A percentile compares a stretch with the other conserved stretches of the same genome.
These are phyloP conservation scores for Globisporangium spinosum DNA, from an alignment of 352 stramenopile species.

Conservation along the genomic window DNA sequence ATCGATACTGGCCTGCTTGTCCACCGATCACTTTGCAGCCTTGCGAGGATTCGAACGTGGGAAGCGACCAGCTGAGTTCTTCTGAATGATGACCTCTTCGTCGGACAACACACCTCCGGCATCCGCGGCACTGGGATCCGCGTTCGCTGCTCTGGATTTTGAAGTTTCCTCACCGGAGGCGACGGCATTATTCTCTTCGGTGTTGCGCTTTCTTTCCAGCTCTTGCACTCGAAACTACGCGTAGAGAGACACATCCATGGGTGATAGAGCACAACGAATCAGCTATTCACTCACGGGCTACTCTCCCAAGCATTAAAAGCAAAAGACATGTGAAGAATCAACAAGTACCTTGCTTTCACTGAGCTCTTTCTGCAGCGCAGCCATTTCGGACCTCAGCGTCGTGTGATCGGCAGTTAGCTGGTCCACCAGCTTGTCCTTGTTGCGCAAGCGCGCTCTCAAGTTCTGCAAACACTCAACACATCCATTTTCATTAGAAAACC, in stretches of 20 bases:
- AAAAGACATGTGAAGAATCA: background rate
- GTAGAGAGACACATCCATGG: background rate
- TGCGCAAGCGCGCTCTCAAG: slow-evolving; percentile 65
- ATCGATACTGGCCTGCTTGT: background rate
- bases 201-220: slow-evolving; percentile 22
- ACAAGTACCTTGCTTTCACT: slow-evolving; percentile 49
- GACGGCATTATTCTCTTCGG: background rate
- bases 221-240: slow-evolving; percentile 31
- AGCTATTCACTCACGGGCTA: background rate
- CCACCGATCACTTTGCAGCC: slow-evolving; percentile 8
- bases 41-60: slow-evolving; percentile 8
- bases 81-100: slow-evolving; percentile 5
- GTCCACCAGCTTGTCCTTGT: slow-evolving; percentile 83
- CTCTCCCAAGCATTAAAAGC: background rate
- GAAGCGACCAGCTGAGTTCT: slow-evolving; percentile 8
- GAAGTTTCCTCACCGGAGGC: background rate
- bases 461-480: slow-evolving; percentile 40
- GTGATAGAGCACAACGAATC: slow-evolving; percentile 2
- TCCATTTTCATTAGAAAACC: background rate
- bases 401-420: slow-evolving; percentile 76
- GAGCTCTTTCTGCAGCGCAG: slow-evolving; percentile 58
- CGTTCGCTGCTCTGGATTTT: background rate
- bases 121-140: background rate
- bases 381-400: slow-evolving; percentile 47
- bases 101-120: slow-evolving; percentile 1